Evolutionary conservation across 169 alveolate genomes (phyloP).

Genomic region (Sarcocystis neurona): DNA sequence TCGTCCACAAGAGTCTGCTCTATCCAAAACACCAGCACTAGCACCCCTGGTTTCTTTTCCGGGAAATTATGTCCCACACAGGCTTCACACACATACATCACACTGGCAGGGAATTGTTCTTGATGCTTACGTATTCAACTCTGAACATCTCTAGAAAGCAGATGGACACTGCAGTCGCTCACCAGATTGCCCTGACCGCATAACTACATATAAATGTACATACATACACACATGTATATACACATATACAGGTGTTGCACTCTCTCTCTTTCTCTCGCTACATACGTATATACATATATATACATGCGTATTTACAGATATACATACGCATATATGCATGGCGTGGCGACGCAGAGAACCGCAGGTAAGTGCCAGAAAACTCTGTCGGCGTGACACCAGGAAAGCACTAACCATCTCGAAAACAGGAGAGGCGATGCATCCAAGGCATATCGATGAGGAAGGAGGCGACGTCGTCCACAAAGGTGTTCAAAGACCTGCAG

Average conservation of each 20-base stretch:
- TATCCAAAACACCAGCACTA: too few relatives aligned
- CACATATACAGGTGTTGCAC: not conserved
- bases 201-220: not conserved
- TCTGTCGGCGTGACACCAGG: not conserved
- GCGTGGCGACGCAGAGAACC: not conserved
- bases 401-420: slow-evolving; percentile 85
- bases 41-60: too few relatives aligned
- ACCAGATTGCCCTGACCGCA: too few relatives aligned
- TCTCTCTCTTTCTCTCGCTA: not conserved
- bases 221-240: not conserved
- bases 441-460: slow-evolving; percentile 97
- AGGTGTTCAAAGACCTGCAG: slow-evolving; percentile 92
- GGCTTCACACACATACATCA: too few relatives aligned
- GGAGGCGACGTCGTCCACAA: slow-evolving; percentile 97
- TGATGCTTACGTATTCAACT: too few relatives aligned
- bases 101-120: too few relatives aligned
- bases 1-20: too few relatives aligned
- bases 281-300: not conserved
- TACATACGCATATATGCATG: not conserved
- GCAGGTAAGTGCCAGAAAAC: not conserved
- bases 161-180: too few relatives aligned
- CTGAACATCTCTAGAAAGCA: too few relatives aligned
- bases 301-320: too few relatives aligned
- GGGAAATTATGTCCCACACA: too few relatives aligned
- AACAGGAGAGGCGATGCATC: slow-evolving; percentile 89